Base-by-base conservation (phyloP, 169 alveolate species). In the Toxoplasma gondii region DNA sequence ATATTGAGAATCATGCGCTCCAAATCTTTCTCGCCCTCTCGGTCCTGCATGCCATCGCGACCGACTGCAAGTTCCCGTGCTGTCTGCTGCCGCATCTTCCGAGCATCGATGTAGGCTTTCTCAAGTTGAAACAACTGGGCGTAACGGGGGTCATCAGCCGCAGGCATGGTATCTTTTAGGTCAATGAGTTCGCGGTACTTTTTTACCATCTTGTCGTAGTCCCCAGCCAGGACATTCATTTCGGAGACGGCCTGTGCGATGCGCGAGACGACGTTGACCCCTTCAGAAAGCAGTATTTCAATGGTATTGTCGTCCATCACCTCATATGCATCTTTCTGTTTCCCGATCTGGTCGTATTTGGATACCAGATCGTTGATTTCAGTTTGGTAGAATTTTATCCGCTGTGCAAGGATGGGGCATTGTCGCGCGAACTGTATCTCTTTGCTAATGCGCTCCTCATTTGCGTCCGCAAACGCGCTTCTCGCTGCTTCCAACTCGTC, bases 391-490 rank as follows among this genome's bases (percentile, higher is more conserved):
- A 81, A 39, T 1, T 49, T 81, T 27, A 92, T 44, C n/a, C 94
- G 91, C 92, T 92, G 91, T 17, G 92, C 91, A 34, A 92, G 88
- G 0, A 92, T 39, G 0, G 94, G 94, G 0, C 87, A 49, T 10
- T 88, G 83, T 24, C 74, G 81, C 39, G 70, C 92, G 44, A 92
- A 92, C 4, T 84, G 53, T 27, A 92, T 67, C 36, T 92, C 94
- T 36, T 78, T 92, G 19, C 74, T 74, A 2, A 92, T 81, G 31
- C 69, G 84, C 54, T 92, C 94, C 19, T 64, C 53, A 78, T 92
- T 92, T 43, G 88, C 91, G 27, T 83, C 92, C 24, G 70, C 94
- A n/a, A 92, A 92, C 10, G 91, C 94, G n/a, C 29, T 86, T 7
- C 88, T 84, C 45, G 54, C 92, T 1, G 39, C 1, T 36, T 92